Evolutionary conservation across 805 yeast species (phyloP).

Genomic region (Zygoascus ofunaensis): DNA sequence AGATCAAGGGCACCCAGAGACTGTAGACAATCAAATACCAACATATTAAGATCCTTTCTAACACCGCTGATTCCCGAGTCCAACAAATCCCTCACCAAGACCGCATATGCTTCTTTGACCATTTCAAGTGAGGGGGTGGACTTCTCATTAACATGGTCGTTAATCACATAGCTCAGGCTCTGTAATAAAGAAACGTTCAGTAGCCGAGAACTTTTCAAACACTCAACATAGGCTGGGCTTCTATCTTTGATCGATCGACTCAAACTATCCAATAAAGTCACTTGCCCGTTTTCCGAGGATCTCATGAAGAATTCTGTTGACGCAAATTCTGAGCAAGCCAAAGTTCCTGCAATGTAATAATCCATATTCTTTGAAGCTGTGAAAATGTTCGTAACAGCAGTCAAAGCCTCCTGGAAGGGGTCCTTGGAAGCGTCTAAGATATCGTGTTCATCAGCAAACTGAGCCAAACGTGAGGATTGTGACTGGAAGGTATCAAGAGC

Average conservation of each 20-base stretch:
- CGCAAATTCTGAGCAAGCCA: slow-evolving; percentile 14
- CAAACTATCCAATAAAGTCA: not conserved
- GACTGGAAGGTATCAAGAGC: slow-evolving; percentile 24
- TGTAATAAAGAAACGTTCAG: not conserved
- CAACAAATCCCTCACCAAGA: not conserved
- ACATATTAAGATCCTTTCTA: not conserved
- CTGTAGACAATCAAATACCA: not conserved
- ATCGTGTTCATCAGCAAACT: slow-evolving; percentile 2
- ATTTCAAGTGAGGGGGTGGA: no score
- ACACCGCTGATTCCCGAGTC: not conserved
- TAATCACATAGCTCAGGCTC: not conserved
- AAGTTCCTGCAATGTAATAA: slow-evolving; percentile 12
- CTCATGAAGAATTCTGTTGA: slow-evolving; percentile 10
- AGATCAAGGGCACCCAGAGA: not conserved
- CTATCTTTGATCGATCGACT: not conserved
- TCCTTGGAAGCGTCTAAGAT: not conserved
- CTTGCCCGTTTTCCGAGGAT: not conserved
- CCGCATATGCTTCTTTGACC: not conserved
- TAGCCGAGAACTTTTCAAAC: not conserved
- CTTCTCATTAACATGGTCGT: no score
- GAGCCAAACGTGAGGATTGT: slow-evolving; percentile 16
- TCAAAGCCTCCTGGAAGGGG: slow-evolving; percentile 9
- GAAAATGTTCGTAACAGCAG: slow-evolving; percentile 5
- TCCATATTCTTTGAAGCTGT: slow-evolving; percentile 6
- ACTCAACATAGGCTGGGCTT: not conserved